phyloP scores from a whole-genome alignment of 2,329 filamentous ascomycete genomes.

The Colletotrichum orbiculare region DNA sequence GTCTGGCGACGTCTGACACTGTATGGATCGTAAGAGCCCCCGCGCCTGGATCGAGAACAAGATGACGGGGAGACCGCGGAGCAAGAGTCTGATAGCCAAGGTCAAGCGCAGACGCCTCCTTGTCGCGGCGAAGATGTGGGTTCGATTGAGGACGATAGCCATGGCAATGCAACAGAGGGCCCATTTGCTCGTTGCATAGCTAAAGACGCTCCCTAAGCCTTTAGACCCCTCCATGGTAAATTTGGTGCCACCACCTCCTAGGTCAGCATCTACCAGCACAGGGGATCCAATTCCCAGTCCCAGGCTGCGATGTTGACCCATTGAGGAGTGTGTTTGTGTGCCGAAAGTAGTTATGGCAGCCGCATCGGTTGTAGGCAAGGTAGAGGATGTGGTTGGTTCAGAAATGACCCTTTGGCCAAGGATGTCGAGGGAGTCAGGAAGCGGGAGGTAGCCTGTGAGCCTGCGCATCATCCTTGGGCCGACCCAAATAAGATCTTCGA shows the following conservation, averaged over 20 bases:
- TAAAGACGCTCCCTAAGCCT: slow-evolving; percentile 87
- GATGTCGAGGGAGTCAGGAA: slow-evolving; percentile 70
- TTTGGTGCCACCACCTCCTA: slow-evolving; percentile 48
- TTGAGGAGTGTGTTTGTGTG: slow-evolving; percentile 31
- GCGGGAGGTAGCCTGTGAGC: slow-evolving; percentile 71
- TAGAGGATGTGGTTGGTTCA: slow-evolving; percentile 61
- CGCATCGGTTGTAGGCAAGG: slow-evolving; percentile 54
- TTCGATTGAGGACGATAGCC: slow-evolving; percentile 89
- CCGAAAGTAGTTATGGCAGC: slow-evolving; percentile 54
- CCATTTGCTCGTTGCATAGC: slow-evolving; percentile 93
- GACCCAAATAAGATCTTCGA: slow-evolving; percentile 76
- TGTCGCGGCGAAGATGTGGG: slow-evolving; percentile 92
- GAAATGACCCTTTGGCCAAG: slow-evolving; percentile 70
- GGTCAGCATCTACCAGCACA: slow-evolving; percentile 54
- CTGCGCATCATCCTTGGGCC: slow-evolving; percentile 77
- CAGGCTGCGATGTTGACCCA: not conserved
- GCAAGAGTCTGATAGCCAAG: slow-evolving; percentile 75
- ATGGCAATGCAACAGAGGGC: slow-evolving; percentile 87
- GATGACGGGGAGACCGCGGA: slow-evolving; percentile 78
- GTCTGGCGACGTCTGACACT: slow-evolving; percentile 87
- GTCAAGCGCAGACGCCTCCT: slow-evolving; percentile 80
- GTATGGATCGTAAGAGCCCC: slow-evolving; percentile 82
- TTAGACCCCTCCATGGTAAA: slow-evolving; percentile 70
- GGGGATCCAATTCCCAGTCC: slow-evolving; percentile 40
- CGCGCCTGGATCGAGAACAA: slow-evolving; percentile 77